phyloP scores from a whole-genome alignment of 768 basidiomycete genomes.

The Russula vinacea region DNA sequence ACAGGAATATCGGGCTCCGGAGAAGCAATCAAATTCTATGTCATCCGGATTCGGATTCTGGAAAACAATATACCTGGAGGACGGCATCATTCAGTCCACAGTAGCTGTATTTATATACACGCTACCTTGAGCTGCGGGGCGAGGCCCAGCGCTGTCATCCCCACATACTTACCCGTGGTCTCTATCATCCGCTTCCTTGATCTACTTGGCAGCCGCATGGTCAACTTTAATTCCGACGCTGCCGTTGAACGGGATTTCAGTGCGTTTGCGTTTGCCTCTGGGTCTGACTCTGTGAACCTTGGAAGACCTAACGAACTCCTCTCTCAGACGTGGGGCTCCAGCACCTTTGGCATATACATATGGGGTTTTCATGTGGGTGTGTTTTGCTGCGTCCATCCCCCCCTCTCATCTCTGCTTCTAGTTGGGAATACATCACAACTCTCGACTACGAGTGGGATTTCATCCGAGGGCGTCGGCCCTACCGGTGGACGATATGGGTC shows the following conservation, averaged over 20 bases:
- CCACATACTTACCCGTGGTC: too few species aligned
- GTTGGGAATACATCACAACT: conserved; percentile 1
- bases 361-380: conserved; percentile 3
- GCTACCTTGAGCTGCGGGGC: too few species aligned
- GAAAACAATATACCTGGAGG: too few species aligned
- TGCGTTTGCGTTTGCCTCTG: not conserved
- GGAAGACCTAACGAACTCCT: not conserved
- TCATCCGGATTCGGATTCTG: too few species aligned
- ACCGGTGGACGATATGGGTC: conserved; percentile 22
- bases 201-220: too few species aligned
- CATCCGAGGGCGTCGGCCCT: conserved; percentile 4
- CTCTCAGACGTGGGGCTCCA: not conserved
- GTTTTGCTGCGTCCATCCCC: not conserved
- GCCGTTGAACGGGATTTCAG: not conserved
- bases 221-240: too few species aligned
- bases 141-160: too few species aligned
- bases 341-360: not conserved
- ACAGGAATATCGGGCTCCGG: too few species aligned
- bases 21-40: too few species aligned
- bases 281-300: not conserved
- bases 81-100: too few species aligned
- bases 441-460: not conserved
- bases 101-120: too few species aligned
- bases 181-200: too few species aligned
- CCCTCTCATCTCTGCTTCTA: not conserved